phyloP scores from a whole-genome alignment of 1,284 basidiomycete genomes.

The Coniferiporia sulphurascens region DNA sequence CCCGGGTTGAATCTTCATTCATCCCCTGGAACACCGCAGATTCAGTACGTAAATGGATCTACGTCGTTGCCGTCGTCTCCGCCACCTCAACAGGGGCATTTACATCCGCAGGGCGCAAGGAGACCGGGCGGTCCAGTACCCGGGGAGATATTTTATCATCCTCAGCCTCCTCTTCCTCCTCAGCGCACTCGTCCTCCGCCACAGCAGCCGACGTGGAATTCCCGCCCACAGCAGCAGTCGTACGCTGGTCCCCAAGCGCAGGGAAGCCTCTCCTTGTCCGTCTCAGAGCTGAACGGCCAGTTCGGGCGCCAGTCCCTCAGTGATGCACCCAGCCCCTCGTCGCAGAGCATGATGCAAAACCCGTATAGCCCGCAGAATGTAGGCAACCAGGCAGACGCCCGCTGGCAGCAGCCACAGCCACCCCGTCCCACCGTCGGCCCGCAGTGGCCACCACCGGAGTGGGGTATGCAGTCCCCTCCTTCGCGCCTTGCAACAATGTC shows the following conservation, averaged over 20 bases:
- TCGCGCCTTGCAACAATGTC: conserved; percentile 5
- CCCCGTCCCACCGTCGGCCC: conserved; percentile 2
- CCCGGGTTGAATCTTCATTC: neutral
- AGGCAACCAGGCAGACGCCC: conserved; percentile 17
- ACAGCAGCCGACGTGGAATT: neutral
- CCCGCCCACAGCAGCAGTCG: conserved; percentile 25
- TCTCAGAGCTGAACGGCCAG: conserved; percentile 22
- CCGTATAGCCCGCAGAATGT: conserved; percentile 10
- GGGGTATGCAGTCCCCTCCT: conserved; percentile 29
- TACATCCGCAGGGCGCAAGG: neutral
- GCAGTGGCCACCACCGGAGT: conserved; percentile 47
- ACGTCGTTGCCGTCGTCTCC: neutral
- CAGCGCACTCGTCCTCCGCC: neutral
- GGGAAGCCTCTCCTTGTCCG: conserved; percentile 21
- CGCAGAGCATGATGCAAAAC: conserved; percentile 17
- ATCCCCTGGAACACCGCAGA: conserved; percentile 1
- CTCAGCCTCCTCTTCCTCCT: neutral
- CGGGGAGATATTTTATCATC: neutral
- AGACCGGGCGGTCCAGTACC: neutral
- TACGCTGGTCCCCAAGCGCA: conserved; percentile 25
- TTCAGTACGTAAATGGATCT: neutral
- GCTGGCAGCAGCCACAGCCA: conserved; percentile 16
- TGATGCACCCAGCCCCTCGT: neutral
- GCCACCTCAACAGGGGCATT: neutral
- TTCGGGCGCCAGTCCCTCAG: conserved; percentile 25